Base-by-base conservation (phyloP, 73 alveolate genomes). In the Tetrahymena malaccensis region DNA sequence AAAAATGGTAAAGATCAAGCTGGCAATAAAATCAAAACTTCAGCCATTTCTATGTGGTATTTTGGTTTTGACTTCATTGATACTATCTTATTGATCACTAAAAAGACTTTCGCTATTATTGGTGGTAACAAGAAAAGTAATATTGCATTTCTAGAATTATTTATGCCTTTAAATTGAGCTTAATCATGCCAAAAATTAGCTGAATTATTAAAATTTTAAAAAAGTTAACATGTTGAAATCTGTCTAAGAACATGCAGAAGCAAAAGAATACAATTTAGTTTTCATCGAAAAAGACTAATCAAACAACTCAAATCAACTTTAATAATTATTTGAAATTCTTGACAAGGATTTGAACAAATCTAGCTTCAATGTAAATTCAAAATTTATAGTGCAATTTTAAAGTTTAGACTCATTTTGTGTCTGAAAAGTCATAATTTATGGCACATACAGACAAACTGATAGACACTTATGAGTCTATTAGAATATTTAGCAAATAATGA, bases 11-110 rank as follows among this genome's bases (percentile, higher is more conserved):
- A 95, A 43, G 97, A 95, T 34, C 84, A 95, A 22, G 95, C 94
- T 34, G 93, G 95, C 31, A 95, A 44, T 27, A 95, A 95, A 55
- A 94, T 94, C 17, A 95, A 95, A 43, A 95, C 97, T n/a, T 85
- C 93, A 40, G 97, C 97, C 19, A 83, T 95, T n/a, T 95, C 84
- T 95, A 94, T 95, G 70, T 95, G 97, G 97, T 58, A 85, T 10
- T 95, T 95, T 56, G 97, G 97, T 13, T 95, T 85, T n/a, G 97
- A 95, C 55, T 85, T 95, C 95, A 95, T 95, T 22, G 97, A 95
- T 85, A 95, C 97, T 25, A 93, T 95, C n/a, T 38, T 95, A 17
- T 22, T 95, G 21, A 95, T 93, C 43, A 95, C 97, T 33, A 85
- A 93, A 57, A 95, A 89, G 94, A 34, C 93, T 85, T 85, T 95